Evolutionary conservation across 805 yeast species (phyloP), one percentile per base, ranked within the genome.

Genomic region (Candida loeiensis): DNA sequence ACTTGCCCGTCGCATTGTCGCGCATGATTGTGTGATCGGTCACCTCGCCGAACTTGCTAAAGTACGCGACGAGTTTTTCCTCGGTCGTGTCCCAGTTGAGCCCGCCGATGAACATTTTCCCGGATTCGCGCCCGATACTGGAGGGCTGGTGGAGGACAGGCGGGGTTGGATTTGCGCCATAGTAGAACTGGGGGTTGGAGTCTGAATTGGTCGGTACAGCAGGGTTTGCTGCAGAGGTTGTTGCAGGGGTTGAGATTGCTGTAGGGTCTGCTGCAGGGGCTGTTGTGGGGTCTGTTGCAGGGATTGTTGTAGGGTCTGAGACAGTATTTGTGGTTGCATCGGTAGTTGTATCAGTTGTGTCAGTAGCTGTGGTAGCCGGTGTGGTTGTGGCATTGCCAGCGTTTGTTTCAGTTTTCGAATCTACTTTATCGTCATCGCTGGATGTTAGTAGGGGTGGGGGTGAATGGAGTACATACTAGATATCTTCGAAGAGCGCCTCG

Each of bases 71-170:
- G 64, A 91, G 68, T 24, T 84, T 79, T 47, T 89, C 95, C 56
- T 91, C 98, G 11, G 90, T 82, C 12, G 99, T 91, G 58, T 91
- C 97, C 98, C 98, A 91, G 56, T 91, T 93, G 53, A 91, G 78
- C 37, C 99, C 99, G 47, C 99, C 99, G 61, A 88, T 79, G 56
- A 89, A 89, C 95, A 89, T 85, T 59, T 89, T 89, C 40, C 95
- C 95, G 48, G 81, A 81, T 53, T 86, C 96, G 39, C 54, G 60
- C 19, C 69, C 73, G 46, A 60, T 48, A 44, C 53, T 60, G 16
- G 70, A 66, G 4, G 51, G 51, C 36, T 45, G 42, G 43, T 34
- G 33, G 48, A 17, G 45, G 42, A 48, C 29, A 22, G 59, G 54
- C 14, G 55, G 41, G 11, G 45, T 24, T 27, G 41, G 33, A 16